phyloP scores from a whole-genome alignment of 305 asterid genomes.

The Solanum hybrid region DNA sequence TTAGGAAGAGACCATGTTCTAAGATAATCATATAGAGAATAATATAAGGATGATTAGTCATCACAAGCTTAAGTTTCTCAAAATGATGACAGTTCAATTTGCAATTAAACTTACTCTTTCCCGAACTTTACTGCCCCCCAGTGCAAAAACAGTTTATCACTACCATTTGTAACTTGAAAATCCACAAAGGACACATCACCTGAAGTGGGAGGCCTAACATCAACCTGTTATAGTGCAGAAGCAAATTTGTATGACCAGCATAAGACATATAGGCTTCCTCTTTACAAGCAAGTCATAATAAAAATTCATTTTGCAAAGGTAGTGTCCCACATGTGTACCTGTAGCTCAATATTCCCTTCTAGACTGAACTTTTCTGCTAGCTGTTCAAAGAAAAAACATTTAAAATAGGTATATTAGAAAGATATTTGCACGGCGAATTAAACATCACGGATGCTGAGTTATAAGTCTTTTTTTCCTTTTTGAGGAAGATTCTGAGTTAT shows the following conservation, averaged over 20 bases:
- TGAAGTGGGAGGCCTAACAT: constrained; percentile 49
- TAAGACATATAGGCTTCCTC: neutral
- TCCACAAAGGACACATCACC: constrained; percentile 44
- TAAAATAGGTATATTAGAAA: neutral
- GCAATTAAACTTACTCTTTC: constrained; percentile 42
- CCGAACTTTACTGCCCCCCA: constrained; percentile 76
- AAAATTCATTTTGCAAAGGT: neutral
- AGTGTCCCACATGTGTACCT: constrained; percentile 35
- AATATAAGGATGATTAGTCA: neutral
- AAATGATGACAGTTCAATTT: neutral
- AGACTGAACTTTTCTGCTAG: constrained; percentile 67
- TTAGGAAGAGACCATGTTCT: constrained; percentile 85
- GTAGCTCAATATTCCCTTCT: constrained; percentile 64
- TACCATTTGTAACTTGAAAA: constrained; percentile 41
- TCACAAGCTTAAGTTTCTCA: neutral
- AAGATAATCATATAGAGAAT: neutral
- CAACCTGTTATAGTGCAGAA: constrained; percentile 56
- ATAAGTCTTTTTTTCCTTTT: neutral
- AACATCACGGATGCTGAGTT: constrained; percentile 4
- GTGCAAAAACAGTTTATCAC: constrained; percentile 60
- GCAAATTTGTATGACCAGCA: neutral
- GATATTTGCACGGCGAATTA: neutral
- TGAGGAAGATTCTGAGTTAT: neutral
- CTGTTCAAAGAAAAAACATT: constrained; percentile 31
- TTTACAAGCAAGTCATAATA: neutral